Evolutionary conservation across 371 early-diverging fungal species (phyloP), one percentile per base, ranked within the genome.

Genomic region (Apophysomyces elegans): DNA sequence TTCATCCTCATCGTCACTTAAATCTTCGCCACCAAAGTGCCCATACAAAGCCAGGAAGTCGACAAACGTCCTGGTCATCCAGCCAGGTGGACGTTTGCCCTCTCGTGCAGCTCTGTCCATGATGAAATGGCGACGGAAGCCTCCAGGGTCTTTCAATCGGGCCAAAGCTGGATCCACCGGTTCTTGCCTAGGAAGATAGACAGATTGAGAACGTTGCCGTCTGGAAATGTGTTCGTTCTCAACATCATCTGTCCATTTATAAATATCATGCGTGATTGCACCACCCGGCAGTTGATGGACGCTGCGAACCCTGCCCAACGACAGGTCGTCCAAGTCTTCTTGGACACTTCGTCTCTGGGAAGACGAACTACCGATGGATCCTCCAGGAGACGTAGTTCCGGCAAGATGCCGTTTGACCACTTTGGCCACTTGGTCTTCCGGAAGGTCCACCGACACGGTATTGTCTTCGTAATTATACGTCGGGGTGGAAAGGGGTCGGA

Each of bases 1-100:
- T 21, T 91, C 87, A 16, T 88, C 94, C 65, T 93, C 92, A 62
- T 93, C 94, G 59, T 92, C 92, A 50, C 94, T 93, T 54, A 91
- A 85, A 70, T 94, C 93, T 69, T 95, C 97, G 63, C 97, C 98
- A 39, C 95, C 98, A 82, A 95, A 98, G 75, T 94, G 94, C 35
- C 96, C 96, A 69, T 93, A 97, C 68, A 98, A 77, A 32, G 91
- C 92, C 65, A 98, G 82, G 68, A 96, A 97, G 70, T 97, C 97
- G 43, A 96, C 90, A 86, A 96, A 98, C 64, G 90, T 91, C 43
- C 86, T 77, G 1, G 97, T 94, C 64, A 95, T 77, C 61, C 91
- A 83, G 59, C 84, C 84, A 56, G 89, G 83, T 13, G 87, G 88
- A 11, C 79, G 73, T 37, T 83, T 86, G 18, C 93, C 93, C 61